Percentiles rank a stretch among this genome's conserved stretches.
phyloP scores from a whole-genome alignment of 2,329 filamentous ascomycete species.

The Sporothrix euskadiensis region DNA sequence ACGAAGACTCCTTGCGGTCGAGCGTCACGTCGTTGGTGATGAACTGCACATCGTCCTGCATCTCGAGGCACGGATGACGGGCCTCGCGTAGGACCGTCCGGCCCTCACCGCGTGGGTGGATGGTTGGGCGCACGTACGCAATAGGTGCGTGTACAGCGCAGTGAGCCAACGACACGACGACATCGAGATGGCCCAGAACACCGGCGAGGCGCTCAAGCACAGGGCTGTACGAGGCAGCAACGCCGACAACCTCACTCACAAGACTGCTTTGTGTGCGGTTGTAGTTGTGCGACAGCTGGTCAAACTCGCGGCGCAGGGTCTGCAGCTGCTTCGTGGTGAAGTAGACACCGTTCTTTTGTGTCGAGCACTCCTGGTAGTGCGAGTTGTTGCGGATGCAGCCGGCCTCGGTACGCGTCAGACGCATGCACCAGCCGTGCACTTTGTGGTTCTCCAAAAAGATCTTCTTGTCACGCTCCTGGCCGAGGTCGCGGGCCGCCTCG shows the following conservation, averaged over 20 bases:
- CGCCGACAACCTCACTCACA: constrained; percentile 87
- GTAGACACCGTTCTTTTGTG: constrained; percentile 98
- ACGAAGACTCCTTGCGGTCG: constrained; percentile 75
- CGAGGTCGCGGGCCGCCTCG: constrained; percentile 74
- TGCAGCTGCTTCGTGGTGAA: constrained; percentile 87
- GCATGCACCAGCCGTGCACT: constrained; percentile 95
- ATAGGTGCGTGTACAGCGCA: constrained; percentile 89
- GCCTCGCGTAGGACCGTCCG: constrained; percentile 90
- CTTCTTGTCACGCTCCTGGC: constrained; percentile 96
- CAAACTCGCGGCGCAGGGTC: constrained; percentile 81
- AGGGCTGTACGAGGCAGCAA: constrained; percentile 91
- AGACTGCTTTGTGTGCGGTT: constrained; percentile 90
- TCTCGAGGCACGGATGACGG: constrained; percentile 95
- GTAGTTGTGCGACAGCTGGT: constrained; percentile 92
- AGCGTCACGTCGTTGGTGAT: constrained; percentile 96
- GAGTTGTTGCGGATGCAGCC: constrained; percentile 90
- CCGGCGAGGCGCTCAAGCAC: constrained; percentile 86
- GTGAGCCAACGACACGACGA: constrained; percentile 91
- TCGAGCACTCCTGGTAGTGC: constrained; percentile 90
- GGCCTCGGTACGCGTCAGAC: constrained; percentile 86
- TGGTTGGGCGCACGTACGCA: constrained; percentile 85
- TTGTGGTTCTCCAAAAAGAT: constrained; percentile 96
- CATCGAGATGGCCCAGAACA: constrained; percentile 89
- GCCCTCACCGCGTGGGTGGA: constrained; percentile 84
- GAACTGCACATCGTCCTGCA: constrained; percentile 97